Base-by-base conservation (phyloP, 2,329 filamentous ascomycete species). In the Fusarium nygamai region DNA sequence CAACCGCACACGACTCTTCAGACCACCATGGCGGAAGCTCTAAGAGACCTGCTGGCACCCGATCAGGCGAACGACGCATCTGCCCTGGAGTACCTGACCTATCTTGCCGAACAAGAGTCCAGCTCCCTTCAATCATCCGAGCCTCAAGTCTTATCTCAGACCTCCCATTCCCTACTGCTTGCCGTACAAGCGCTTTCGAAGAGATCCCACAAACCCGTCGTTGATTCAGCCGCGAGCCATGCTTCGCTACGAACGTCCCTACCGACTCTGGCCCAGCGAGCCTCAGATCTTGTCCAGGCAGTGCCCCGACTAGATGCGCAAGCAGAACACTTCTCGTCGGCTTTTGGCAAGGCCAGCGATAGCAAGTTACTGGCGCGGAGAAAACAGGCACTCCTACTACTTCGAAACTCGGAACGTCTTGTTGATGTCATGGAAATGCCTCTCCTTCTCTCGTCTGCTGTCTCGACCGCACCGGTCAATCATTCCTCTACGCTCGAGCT, bases 341-440 rank as follows among this genome's bases (percentile, higher is more conserved):
- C 92, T 47, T 98, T 98, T 82, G 92, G 92, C 82, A 93, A 93
- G 79, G 90, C 89, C 63, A 88, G 88, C 61, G 91, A 93, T 69
- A 92, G 91, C 75, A 88, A 91, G 57, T 87, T 94, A 1, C 86
- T 98, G 34, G 91, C 92, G 58, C 86, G 92, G 33, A 90, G 96
- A 74, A 94, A 93, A 78, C 92, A 93, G 80, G 93, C 94, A 0
- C 89, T 98, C 79, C 88, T 97, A 29, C 87, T 98, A 22, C 90
- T 94, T 24, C 90, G 94, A 54, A 98, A 98, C 81, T 92, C 96
- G 34, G 96, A 98, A 81, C 91, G 96, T 63, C 88, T 98, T 7
- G 93, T 95, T 36, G 95, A 98, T 81, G 92, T 98, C 38, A 90
- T 99, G 67, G 96, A 98, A 78, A 88, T 99, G 36, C 96, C 96